Conservation (phyloP, 2,329 filamentous ascomycete genomes). For the Capronia americana region DNA sequence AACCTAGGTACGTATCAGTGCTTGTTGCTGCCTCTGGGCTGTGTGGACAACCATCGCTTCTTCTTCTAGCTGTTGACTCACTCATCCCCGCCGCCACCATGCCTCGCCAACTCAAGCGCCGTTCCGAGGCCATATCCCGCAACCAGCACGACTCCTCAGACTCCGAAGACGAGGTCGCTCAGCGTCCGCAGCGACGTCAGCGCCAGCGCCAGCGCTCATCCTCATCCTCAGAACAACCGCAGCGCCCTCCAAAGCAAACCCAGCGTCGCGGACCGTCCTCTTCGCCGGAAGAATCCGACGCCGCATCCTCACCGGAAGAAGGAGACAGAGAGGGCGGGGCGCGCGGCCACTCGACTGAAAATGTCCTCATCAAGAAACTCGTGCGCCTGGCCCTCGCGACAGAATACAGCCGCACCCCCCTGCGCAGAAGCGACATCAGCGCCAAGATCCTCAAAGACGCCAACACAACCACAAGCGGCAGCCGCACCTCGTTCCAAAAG, state of each 20-base stretch:
- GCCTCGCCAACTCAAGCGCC: constrained; percentile 36
- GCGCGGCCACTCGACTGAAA: constrained; percentile 36
- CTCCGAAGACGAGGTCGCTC: constrained; percentile 20
- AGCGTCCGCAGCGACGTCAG: neutral
- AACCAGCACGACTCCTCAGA: constrained; percentile 27
- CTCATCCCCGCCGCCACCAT: constrained; percentile 19
- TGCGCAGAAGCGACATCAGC: constrained; percentile 64
- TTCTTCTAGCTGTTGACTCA: neutral
- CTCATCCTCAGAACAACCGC: constrained; percentile 9
- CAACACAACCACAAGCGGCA: constrained; percentile 42
- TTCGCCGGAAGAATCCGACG: constrained; percentile 23
- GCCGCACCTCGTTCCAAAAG: constrained; percentile 68
- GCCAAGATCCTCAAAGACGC: constrained; percentile 71
- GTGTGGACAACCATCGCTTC: constrained; percentile 7
- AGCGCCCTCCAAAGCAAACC: constrained; percentile 5
- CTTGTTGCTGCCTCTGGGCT: neutral
- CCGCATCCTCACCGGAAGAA: constrained; percentile 19
- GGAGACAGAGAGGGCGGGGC: constrained; percentile 6
- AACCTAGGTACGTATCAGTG: neutral
- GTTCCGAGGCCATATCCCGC: constrained; percentile 38
- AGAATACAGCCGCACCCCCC: constrained; percentile 64
- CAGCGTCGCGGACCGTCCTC: constrained; percentile 21
- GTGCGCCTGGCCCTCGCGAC: constrained; percentile 66
- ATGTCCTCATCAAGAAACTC: constrained; percentile 64
- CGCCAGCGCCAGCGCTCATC: neutral